Evolutionary conservation across 1,284 basidiomycete species (phyloP).

Genomic region (Sphagnurus paluster): DNA sequence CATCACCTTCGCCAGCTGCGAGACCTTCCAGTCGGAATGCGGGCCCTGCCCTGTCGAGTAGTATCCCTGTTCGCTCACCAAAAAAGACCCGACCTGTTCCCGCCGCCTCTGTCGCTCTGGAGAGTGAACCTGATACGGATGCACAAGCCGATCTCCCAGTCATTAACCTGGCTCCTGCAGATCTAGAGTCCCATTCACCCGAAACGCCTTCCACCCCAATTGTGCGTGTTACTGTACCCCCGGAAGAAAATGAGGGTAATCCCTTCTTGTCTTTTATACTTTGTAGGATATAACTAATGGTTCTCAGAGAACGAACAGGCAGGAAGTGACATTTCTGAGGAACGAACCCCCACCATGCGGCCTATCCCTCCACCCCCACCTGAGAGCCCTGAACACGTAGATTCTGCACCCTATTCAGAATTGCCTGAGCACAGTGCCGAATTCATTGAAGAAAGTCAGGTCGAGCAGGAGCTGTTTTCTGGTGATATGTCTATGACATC

Average conservation of each 20-base stretch:
- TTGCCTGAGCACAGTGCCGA: neutral
- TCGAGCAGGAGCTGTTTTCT: conserved; percentile 19
- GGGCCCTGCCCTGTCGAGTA: conserved; percentile 27
- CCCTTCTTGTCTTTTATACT: neutral
- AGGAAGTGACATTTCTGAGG: conserved; percentile 20
- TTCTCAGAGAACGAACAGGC: conserved; percentile 1
- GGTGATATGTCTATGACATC: neutral
- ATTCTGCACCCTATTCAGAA: conserved; percentile 20
- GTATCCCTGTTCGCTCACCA: conserved; percentile 47
- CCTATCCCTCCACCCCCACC: conserved; percentile 25
- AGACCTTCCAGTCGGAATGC: conserved; percentile 20
- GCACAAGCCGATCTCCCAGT: neutral
- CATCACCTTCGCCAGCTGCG: conserved; percentile 23
- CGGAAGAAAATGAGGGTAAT: conserved; percentile 1
- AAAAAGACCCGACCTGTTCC: conserved; percentile 17
- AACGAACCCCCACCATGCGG: conserved; percentile 40
- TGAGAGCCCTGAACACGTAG: conserved; percentile 20
- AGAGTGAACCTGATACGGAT: too few species aligned
- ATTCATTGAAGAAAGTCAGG: conserved; percentile 16
- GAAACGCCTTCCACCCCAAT: neutral
- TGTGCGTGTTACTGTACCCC: neutral
- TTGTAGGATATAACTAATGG: neutral
- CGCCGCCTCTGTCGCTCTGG: too few species aligned
- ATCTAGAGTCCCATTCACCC: neutral
- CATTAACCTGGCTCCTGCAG: neutral